These are phyloP conservation scores for Arachis monticola DNA, from an alignment of 331 rosid genomes.

Conservation along the genomic window DNA sequence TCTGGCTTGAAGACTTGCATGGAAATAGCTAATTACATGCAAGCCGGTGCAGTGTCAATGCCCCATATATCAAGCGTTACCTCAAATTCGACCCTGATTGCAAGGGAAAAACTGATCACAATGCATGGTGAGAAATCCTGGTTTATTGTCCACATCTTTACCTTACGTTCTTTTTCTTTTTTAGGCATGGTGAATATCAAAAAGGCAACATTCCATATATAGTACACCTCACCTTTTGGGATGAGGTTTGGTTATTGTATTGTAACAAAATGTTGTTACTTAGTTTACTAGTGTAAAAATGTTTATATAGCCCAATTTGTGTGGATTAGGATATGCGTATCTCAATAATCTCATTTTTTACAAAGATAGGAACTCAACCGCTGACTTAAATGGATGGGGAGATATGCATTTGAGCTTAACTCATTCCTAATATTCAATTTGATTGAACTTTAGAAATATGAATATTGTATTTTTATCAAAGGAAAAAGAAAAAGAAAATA, in stretches of 20 bases:
- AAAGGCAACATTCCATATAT: not conserved
- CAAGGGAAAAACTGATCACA: constrained; percentile 64
- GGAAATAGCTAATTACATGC: constrained; percentile 85
- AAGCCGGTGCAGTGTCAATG: constrained; percentile 66
- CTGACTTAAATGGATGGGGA: too few relatives aligned
- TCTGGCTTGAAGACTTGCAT: constrained; percentile 90
- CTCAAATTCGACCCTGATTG: constrained; percentile 61
- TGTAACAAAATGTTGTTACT: not conserved
- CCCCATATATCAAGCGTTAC: constrained; percentile 51
- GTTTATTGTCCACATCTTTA: constrained; percentile 29
- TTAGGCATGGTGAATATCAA: constrained; percentile 21
- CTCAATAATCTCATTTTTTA: too few relatives aligned
- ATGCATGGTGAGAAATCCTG: constrained; percentile 54
- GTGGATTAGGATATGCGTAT: too few relatives aligned
- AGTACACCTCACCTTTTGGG: not conserved
- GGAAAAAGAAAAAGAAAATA: too few relatives aligned
- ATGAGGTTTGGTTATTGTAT: constrained; percentile 1
- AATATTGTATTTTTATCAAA: too few relatives aligned
- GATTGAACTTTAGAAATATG: constrained; percentile 34
- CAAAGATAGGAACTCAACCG: constrained; percentile 1
- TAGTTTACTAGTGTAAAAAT: not conserved
- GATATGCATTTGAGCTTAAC: too few relatives aligned
- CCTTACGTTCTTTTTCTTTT: constrained; percentile 18
- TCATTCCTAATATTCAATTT: not conserved
- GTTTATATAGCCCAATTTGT: not conserved